These are phyloP conservation scores for Xylaria sp. DNA, from an alignment of 2,329 filamentous ascomycete species.

Conservation along the genomic window DNA sequence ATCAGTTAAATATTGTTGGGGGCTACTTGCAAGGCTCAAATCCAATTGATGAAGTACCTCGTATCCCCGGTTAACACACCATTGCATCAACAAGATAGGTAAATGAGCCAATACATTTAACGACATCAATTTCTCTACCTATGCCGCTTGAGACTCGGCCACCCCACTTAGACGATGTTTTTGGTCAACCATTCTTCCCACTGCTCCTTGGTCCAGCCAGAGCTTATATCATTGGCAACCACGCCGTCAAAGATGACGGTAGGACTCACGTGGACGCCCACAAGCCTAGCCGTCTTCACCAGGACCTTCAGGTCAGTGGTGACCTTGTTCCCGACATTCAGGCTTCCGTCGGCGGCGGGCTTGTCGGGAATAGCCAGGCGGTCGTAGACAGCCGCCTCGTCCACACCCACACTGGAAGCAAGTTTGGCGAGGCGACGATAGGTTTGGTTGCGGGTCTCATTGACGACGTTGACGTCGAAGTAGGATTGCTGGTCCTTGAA, in stretches of 20 bases:
- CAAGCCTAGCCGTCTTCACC: slow-evolving; percentile 81
- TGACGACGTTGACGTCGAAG: slow-evolving; percentile 86
- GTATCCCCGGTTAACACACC: neutral
- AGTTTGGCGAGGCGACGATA: slow-evolving; percentile 82
- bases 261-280: slow-evolving; percentile 89
- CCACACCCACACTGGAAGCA: slow-evolving; percentile 75
- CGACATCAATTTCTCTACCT: neutral
- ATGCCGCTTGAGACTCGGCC: neutral
- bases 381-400: slow-evolving; percentile 75
- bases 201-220: slow-evolving; percentile 80
- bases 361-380: slow-evolving; percentile 76
- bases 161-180: slow-evolving; percentile 56
- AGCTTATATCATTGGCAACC: slow-evolving; percentile 81
- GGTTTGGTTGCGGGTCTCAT: slow-evolving; percentile 85
- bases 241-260: slow-evolving; percentile 91
- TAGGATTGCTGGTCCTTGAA: slow-evolving; percentile 76
- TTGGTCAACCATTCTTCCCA: slow-evolving; percentile 85
- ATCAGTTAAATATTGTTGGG: neutral
- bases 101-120: slow-evolving; percentile 46
- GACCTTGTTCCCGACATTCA: slow-evolving; percentile 84
- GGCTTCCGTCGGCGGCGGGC: slow-evolving; percentile 71
- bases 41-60: neutral
- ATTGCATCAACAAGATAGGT: neutral
- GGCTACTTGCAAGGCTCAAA: neutral
- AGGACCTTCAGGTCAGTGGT: slow-evolving; percentile 87